Conservation (phyloP, 495 filamentous ascomycete species). For the Aspergillus baeticus region DNA sequence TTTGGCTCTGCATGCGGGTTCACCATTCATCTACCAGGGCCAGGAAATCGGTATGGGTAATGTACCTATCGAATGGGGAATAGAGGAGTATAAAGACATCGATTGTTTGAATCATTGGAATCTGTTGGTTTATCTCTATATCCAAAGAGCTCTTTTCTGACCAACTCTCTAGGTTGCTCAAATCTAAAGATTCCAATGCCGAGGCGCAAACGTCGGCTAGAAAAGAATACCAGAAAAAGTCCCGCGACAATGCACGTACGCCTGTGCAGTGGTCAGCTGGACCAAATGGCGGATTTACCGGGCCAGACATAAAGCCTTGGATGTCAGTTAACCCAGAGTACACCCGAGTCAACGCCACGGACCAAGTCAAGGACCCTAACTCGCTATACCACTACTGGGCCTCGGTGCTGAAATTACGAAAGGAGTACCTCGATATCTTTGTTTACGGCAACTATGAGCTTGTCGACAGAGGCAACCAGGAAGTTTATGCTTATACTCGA, state of each 20-base stretch:
- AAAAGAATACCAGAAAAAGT: constrained; percentile 49
- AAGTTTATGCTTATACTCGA: constrained; percentile 49
- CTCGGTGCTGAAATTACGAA: constrained; percentile 50
- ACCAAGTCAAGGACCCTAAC: constrained; percentile 42
- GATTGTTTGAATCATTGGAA: constrained; percentile 66
- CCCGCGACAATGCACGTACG: constrained; percentile 55
- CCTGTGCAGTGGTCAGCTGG: constrained; percentile 53
- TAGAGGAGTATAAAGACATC: constrained; percentile 70
- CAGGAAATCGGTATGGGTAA: constrained; percentile 79
- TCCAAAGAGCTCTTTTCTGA: neutral
- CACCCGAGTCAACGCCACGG: constrained; percentile 47
- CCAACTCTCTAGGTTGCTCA: constrained; percentile 10
- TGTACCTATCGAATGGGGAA: constrained; percentile 60
- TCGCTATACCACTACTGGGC: constrained; percentile 55
- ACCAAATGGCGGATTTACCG: constrained; percentile 52
- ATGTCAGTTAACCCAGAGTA: constrained; percentile 61
- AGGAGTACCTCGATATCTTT: constrained; percentile 55
- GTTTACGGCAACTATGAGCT: constrained; percentile 61
- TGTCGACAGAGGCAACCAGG: constrained; percentile 42
- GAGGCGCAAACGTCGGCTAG: constrained; percentile 33
- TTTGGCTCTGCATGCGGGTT: constrained; percentile 60
- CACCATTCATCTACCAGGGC: constrained; percentile 73
- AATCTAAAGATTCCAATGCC: constrained; percentile 32
- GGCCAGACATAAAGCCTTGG: constrained; percentile 54
- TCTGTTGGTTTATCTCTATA: constrained; percentile 24